Base-by-base conservation (phyloP, 495 filamentous ascomycete species). In the Tetracladium setigerum region DNA sequence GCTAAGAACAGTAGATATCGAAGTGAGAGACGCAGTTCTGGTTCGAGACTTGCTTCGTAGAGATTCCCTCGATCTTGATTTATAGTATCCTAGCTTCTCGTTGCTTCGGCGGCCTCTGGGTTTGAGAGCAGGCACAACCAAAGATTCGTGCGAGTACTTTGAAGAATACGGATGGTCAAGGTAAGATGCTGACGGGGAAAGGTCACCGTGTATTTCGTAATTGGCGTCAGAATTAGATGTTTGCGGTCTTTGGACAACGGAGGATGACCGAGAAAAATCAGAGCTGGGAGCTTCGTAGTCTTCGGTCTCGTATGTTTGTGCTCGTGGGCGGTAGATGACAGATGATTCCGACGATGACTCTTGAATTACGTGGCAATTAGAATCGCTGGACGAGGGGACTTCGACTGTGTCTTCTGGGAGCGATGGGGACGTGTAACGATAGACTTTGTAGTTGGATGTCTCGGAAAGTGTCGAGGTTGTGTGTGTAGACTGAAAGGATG, bases 71-170 rank as follows among this genome's bases (percentile, higher is more conserved):
- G 73, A 75, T 15, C 62, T 62, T 36, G 66, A 65, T 54, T 67
- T 70, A 60, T 69, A 63, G 53, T 72, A 71, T 8, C 70, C 67
- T 18, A 71, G 54, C 18, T 55, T 65, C 40, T 77, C 73, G 45
- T 65, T 62, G n/a, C 71, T 71, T 30, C 49, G 32, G 18, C 43
- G 31, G 15, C 49, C 60, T 64, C 58, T 67, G 65, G 50, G 62
- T 27, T 67, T 58, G 11, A 78, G 54, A 4, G 75, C 73, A 12
- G 71, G 67, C n/a, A 78, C 68, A 8, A 68, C 51, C 24, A 78
- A 62, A 39, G 73, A 77, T 46, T 77, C 74, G 43, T 73, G 72
- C 5, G 75, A 78, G 59, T 77, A 77, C 30, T 61, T 62, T 58
- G 15, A 58, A 55, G 55, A 45, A 50, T 13, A 58, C 57, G 38